Percentiles rank a stretch among this genome's conserved stretches.
Conservation (phyloP, 2,329 filamentous ascomycete species). For the Emmonsia crescens region DNA sequence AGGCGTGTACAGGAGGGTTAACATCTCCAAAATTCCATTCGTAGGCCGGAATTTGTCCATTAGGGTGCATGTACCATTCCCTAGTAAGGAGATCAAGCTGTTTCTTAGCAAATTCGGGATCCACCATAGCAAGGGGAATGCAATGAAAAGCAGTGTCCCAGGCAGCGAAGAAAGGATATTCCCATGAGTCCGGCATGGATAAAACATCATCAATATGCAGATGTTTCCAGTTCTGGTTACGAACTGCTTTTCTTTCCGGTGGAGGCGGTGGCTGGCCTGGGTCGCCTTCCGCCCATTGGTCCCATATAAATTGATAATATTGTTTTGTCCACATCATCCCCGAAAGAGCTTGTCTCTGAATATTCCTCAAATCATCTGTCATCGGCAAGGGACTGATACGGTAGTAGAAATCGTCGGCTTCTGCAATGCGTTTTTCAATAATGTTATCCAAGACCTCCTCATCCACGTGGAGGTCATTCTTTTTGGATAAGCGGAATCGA, state of each 20-base stretch:
- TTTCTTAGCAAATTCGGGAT: slow-evolving; percentile 96
- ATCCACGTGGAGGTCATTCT: slow-evolving; percentile 67
- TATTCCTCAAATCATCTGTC: slow-evolving; percentile 85
- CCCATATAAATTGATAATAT: slow-evolving; percentile 93
- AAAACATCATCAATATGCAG: slow-evolving; percentile 90
- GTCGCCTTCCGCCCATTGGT: slow-evolving; percentile 94
- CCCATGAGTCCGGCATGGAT: slow-evolving; percentile 98
- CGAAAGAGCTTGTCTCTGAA: slow-evolving; percentile 85
- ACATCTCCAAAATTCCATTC: slow-evolving; percentile 99
- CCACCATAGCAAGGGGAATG: slow-evolving; percentile 91
- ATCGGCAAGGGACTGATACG: slow-evolving; percentile 86
- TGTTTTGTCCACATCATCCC: slow-evolving; percentile 99
- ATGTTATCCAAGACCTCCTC: slow-evolving; percentile 88
- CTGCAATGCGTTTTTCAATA: slow-evolving; percentile 72
- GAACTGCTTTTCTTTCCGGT: slow-evolving; percentile 62
- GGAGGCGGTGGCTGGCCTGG: slow-evolving; percentile 81
- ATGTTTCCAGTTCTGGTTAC: slow-evolving; percentile 88
- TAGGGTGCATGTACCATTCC: slow-evolving; percentile 98
- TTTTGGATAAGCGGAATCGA: slow-evolving; percentile 75
- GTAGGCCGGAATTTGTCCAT: slow-evolving; percentile 83
- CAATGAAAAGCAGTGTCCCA: slow-evolving; percentile 98
- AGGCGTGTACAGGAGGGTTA: slow-evolving; percentile 92
- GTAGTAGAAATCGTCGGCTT: slow-evolving; percentile 94
- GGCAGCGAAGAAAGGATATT: slow-evolving; percentile 94
- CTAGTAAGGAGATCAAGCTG: slow-evolving; percentile 90